Percentiles rank a stretch among this genome's conserved stretches.
These are phyloP conservation scores for Daldinia vernicosa DNA, from an alignment of 495 filamentous ascomycete genomes.

Conservation along the genomic window DNA sequence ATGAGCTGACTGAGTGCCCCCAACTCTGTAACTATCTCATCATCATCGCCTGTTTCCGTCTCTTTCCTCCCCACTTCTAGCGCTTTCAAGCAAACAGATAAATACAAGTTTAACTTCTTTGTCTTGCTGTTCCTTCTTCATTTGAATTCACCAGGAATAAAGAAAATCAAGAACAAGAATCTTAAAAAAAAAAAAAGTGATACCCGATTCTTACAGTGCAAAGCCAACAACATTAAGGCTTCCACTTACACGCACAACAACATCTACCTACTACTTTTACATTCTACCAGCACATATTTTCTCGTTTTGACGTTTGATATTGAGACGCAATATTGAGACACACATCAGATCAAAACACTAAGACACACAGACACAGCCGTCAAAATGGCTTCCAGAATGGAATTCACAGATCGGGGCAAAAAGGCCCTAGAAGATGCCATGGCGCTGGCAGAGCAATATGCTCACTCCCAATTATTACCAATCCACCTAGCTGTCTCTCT, in stretches of 20 bases:
- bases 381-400: conserved; percentile 67
- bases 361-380: conserved; percentile 3
- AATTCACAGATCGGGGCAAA: conserved; percentile 92
- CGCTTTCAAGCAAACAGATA: conserved; percentile 9
- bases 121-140: conserved; percentile 13
- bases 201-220: neutral
- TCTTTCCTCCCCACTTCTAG: conserved; percentile 26
- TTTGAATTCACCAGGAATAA: conserved; percentile 18
- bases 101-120: conserved; percentile 27
- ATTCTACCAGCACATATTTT: conserved; percentile 6
- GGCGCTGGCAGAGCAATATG: conserved; percentile 82
- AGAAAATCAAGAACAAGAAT: conserved; percentile 26
- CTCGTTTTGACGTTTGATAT: too few species aligned
- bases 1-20: conserved; percentile 29
- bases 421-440: conserved; percentile 88
- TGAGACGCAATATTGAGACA: conserved; percentile 20
- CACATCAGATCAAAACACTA: neutral
- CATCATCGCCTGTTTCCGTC: conserved; percentile 37
- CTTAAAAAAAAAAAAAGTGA: conserved; percentile 4
- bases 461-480: conserved; percentile 87
- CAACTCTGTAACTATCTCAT: conserved; percentile 14
- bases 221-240: conserved; percentile 18
- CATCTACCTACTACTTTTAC: conserved; percentile 8
- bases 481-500: conserved; percentile 89
- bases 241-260: conserved; percentile 19